Percentiles rank a stretch among this genome's conserved stretches.
These are phyloP conservation scores for Aegilops tauschii DNA, from an alignment of 176 grass and related monocot species.

Conservation along the genomic window DNA sequence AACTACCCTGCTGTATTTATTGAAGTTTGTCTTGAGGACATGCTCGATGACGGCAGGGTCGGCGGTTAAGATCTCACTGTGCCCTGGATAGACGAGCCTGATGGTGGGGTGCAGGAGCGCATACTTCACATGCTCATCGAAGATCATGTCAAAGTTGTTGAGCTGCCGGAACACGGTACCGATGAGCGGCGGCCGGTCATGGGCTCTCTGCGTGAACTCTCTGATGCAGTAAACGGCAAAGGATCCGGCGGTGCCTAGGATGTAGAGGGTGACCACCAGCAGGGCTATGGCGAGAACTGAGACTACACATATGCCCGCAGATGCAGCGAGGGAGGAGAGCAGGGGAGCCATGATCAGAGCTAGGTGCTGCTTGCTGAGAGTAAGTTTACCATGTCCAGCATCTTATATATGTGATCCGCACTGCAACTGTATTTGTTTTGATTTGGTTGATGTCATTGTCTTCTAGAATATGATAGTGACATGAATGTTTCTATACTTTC, in stretches of 20 bases:
- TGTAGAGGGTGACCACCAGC: constrained; percentile 28
- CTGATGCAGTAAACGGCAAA: constrained; percentile 27
- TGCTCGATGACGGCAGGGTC: constrained; percentile 51
- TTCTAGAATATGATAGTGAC: neutral
- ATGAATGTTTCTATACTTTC: neutral
- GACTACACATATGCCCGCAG: no score
- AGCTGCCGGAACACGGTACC: constrained; percentile 40
- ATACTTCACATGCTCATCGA: constrained; percentile 34
- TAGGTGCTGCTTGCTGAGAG: no score
- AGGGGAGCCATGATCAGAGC: constrained; percentile 22
- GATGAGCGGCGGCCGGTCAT: constrained; percentile 27
- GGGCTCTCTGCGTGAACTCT: constrained; percentile 13
- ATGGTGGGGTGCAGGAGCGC: constrained; percentile 33
- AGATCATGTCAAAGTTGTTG: constrained; percentile 35
- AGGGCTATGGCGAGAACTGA: neutral
- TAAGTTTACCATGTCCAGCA: neutral
- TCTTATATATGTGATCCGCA: neutral
- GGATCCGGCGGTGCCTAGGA: constrained; percentile 19
- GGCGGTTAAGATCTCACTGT: constrained; percentile 27
- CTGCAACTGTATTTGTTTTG: neutral
- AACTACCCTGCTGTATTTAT: constrained; percentile 57
- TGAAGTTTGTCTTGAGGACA: constrained; percentile 57
- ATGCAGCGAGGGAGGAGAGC: constrained; percentile 7
- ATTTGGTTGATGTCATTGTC: neutral
- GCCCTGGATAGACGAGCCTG: constrained; percentile 27